A percentile compares a stretch with the other conserved stretches of the same genome.
Conservation (phyloP, 2,329 filamentous ascomycete species). For the Aureobasidium musti region DNA sequence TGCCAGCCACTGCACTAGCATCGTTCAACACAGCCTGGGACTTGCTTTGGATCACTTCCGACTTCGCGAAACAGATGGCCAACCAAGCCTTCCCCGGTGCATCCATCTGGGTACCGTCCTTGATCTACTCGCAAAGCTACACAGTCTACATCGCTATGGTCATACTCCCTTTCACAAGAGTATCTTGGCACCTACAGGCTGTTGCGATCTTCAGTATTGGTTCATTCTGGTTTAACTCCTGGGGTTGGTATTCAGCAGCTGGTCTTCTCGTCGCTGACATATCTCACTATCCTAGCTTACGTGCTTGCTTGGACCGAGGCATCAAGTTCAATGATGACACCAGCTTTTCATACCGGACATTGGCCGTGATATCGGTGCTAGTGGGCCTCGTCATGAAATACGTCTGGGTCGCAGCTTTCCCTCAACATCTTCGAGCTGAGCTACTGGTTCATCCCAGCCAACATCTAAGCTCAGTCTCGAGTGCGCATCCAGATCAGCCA, state of each 20-base stretch:
- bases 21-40: constrained; percentile 53
- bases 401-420: constrained; percentile 34
- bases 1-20: constrained; percentile 44
- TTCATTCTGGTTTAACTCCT: constrained; percentile 39
- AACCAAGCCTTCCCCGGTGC: constrained; percentile 49
- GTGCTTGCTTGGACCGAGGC: constrained; percentile 33
- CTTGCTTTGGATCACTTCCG: constrained; percentile 50
- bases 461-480: too few relatives aligned
- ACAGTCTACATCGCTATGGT: constrained; percentile 54
- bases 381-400: constrained; percentile 37
- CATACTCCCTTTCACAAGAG: constrained; percentile 49
- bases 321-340: constrained; percentile 33
- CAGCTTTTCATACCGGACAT: constrained; percentile 33
- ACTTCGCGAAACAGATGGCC: constrained; percentile 45
- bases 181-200: constrained; percentile 46
- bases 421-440: constrained; percentile 35
- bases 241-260: constrained; percentile 39
- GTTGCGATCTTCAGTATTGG: constrained; percentile 37
- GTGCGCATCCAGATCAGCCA: constrained; percentile 34
- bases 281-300: constrained; percentile 32
- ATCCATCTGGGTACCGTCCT: constrained; percentile 50
- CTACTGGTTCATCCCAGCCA: constrained; percentile 38
- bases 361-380: constrained; percentile 28
- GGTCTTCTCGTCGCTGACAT: constrained; percentile 37
- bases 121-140: constrained; percentile 52